Percentiles rank a stretch among this genome's conserved stretches.
Evolutionary conservation across 345 rosid genomes (phyloP).

Genomic region (Chamaenerion angustifolium): DNA sequence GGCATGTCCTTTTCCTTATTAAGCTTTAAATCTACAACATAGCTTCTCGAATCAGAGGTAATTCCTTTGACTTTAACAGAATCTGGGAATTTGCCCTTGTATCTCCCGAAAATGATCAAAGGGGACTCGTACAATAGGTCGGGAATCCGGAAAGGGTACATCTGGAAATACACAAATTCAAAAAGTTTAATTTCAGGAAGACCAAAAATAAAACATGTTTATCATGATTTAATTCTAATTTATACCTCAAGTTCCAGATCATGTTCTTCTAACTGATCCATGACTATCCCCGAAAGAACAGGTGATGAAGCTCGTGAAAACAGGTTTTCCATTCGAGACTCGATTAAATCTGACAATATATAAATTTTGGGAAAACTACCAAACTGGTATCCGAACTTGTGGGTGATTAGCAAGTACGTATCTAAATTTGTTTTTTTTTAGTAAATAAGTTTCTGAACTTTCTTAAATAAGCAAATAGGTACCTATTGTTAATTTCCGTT

Average conservation of each 20-base stretch:
- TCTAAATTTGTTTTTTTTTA: too few relatives aligned
- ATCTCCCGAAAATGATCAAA: conserved; percentile 52
- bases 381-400: too few relatives aligned
- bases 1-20: conserved; percentile 40
- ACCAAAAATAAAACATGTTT: background rate
- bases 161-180: conserved; percentile 18
- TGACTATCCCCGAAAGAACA: conserved; percentile 37
- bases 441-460: too few relatives aligned
- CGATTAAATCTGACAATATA: conserved; percentile 8
- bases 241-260: conserved; percentile 73
- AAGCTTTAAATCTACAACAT: conserved; percentile 38
- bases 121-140: conserved; percentile 53
- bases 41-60: conserved; percentile 40
- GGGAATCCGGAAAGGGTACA: conserved; percentile 42
- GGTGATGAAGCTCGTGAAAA: conserved; percentile 44
- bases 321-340: conserved; percentile 34
- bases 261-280: conserved; percentile 29
- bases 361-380: too few relatives aligned
- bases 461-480: too few relatives aligned
- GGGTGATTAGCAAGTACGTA: too few relatives aligned
- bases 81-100: conserved; percentile 47
- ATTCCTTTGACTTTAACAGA: conserved; percentile 37
- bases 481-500: too few relatives aligned
- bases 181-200: conserved; percentile 4
- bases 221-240: background rate